Evolutionary conservation across 108 stramenopile genomes (phyloP).

Genomic region (Nannochloropsis oceanica): DNA sequence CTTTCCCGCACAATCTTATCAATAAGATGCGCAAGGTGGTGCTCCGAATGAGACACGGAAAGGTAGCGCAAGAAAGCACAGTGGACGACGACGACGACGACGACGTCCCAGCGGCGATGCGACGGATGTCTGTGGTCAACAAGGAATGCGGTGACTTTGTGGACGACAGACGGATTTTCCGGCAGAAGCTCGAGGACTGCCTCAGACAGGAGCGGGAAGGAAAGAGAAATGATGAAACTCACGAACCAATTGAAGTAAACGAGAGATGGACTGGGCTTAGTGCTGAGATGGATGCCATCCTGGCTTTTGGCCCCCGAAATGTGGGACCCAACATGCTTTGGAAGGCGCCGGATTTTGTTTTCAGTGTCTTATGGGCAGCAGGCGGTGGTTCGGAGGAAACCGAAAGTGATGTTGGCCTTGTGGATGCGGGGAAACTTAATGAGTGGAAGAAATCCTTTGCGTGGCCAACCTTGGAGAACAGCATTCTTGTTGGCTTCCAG

Average conservation of each 20-base stretch:
- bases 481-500: conserved; percentile 18
- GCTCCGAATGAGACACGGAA: background rate
- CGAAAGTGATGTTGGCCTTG: background rate
- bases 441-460: background rate
- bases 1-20: background rate
- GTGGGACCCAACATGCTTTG: conserved; percentile 8
- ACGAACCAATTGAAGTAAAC: no score
- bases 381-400: background rate
- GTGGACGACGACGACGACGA: no score
- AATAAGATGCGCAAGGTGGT: background rate
- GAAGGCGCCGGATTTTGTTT: background rate
- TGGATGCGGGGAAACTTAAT: background rate
- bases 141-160: no score
- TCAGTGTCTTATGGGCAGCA: background rate
- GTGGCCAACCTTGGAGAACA: background rate
- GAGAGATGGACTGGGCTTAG: no score
- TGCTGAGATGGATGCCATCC: background rate
- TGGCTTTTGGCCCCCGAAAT: background rate
- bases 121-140: no score
- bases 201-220: no score
- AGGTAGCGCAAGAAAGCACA: no score
- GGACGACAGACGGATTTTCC: no score
- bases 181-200: no score
- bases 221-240: no score
- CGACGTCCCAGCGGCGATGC: no score